Evolutionary conservation across 208 protist species (phyloP).

Genomic region (Acanthamoeba culbertsoni): DNA sequence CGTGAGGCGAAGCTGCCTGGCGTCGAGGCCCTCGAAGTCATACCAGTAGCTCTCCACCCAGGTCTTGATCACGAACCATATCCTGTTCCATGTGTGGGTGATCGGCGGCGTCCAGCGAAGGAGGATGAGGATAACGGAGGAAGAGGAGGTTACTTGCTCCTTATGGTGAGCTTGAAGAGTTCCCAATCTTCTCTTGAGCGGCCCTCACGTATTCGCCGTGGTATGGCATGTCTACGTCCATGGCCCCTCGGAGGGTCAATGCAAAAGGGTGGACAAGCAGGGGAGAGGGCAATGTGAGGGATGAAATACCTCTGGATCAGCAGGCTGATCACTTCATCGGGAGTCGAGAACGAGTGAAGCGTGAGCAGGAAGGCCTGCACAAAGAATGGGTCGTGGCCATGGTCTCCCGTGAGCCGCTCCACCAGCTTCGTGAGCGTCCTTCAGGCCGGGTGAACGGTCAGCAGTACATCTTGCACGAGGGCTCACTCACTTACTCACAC

Average conservation of each 20-base stretch:
- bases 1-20: not conserved
- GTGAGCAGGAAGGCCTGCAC: not conserved
- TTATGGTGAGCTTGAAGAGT: not conserved
- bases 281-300: not conserved
- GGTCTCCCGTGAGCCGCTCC: not conserved
- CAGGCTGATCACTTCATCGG: too few species aligned
- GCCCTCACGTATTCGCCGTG: not conserved
- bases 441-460: too few species aligned
- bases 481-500: too few species aligned
- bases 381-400: not conserved
- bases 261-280: not conserved
- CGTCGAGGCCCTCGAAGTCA: not conserved
- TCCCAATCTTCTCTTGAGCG: not conserved
- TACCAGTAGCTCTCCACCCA: constrained; percentile 32
- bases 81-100: not conserved
- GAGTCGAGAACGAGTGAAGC: not conserved
- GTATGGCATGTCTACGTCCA: not conserved
- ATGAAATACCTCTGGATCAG: not conserved
- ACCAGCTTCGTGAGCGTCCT: not conserved
- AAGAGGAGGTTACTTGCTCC: not conserved
- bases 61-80: constrained; percentile 19
- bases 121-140: too few species aligned
- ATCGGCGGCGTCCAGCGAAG: not conserved
- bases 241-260: not conserved
- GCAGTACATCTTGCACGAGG: too few species aligned